Evolutionary conservation across 148 eudicot genomes (phyloP).

Genomic region (Camellia granthamiana): DNA sequence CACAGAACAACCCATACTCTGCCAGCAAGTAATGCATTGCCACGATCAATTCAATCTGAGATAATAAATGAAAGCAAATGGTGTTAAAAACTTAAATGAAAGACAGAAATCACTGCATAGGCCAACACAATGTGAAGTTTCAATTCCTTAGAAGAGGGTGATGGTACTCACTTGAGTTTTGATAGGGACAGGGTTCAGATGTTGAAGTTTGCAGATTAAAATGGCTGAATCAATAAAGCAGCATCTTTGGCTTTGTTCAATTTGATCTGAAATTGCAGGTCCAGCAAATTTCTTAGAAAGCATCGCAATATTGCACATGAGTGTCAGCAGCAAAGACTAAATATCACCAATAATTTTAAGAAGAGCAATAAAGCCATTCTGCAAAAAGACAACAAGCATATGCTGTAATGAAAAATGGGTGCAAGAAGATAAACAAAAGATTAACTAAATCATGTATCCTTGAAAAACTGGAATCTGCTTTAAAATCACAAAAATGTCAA

Average conservation of each 20-base stretch:
- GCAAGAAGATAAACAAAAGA: not conserved
- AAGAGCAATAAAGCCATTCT: constrained; percentile 45
- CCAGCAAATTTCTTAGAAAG: constrained; percentile 60
- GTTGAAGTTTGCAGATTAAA: constrained; percentile 88
- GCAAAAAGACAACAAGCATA: constrained; percentile 32
- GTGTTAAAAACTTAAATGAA: not conserved
- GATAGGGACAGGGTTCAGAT: constrained; percentile 60
- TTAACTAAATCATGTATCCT: not conserved
- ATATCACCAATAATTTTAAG: constrained; percentile 57
- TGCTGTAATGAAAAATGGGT: constrained; percentile 14
- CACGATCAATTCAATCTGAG: constrained; percentile 67
- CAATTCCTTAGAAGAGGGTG: constrained; percentile 5
- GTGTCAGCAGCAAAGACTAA: constrained; percentile 63
- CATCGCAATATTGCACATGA: constrained; percentile 70
- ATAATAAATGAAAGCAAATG: constrained; percentile 21
- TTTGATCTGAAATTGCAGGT: constrained; percentile 40
- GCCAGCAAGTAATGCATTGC: constrained; percentile 93
- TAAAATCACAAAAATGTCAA: not conserved
- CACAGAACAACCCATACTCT: constrained; percentile 93
- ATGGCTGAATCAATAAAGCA: constrained; percentile 79
- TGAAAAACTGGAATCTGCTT: not conserved
- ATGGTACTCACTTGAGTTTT: constrained; percentile 70
- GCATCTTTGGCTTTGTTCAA: constrained; percentile 54
- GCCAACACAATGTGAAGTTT: constrained; percentile 8
- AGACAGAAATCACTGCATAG: not conserved